Conservation (phyloP, 345 rosid genomes). For the Eucalyptus regnans region DNA sequence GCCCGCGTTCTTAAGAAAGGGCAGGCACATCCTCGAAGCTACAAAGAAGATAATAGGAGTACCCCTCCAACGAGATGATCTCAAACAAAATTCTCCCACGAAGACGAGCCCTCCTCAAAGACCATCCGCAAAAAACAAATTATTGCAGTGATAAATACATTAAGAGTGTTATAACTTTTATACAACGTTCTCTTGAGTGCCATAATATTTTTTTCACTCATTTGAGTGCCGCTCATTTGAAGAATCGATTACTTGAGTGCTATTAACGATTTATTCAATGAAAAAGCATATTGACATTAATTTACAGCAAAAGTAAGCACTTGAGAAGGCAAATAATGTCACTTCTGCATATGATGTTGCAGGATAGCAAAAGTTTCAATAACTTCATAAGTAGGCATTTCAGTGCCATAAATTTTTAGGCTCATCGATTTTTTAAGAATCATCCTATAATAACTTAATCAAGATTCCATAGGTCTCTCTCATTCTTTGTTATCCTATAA, state of each 20-base stretch:
- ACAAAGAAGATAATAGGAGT: too few relatives aligned
- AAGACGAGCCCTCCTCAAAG: not conserved
- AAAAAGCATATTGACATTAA: not conserved
- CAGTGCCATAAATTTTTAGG: not conserved
- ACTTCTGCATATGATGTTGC: fast-evolving
- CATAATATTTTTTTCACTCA: not conserved
- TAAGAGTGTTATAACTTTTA: not conserved
- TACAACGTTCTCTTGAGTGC: fast-evolving
- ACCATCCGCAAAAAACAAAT: not conserved
- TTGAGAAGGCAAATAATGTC: too few relatives aligned
- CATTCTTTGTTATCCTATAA: not conserved
- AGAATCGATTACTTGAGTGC: not conserved
- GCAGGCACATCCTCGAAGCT: not conserved
- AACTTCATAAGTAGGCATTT: not conserved
- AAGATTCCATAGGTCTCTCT: not conserved
- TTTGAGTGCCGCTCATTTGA: not conserved
- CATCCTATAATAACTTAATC: not conserved
- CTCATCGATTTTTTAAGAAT: not conserved
- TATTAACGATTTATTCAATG: too few relatives aligned
- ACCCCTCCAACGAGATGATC: not conserved
- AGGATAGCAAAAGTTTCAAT: not conserved
- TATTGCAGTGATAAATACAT: too few relatives aligned
- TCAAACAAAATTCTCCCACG: not conserved
- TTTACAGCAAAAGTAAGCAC: too few relatives aligned
- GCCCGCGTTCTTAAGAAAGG: not conserved